Conservation (phyloP, 108 stramenopile genomes). For the Cylindrotheca closterium region DNA sequence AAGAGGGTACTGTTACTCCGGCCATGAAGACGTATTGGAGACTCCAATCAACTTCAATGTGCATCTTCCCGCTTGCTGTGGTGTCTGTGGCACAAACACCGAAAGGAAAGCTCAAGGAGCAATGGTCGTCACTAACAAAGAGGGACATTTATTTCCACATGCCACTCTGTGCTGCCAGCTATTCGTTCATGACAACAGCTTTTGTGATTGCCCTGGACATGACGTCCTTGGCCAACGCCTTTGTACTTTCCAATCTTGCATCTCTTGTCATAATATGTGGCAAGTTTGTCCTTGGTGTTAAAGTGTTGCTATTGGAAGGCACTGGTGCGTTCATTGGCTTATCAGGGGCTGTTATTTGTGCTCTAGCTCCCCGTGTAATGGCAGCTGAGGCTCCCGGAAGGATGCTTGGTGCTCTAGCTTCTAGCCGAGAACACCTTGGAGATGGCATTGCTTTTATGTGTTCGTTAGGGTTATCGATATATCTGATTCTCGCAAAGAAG, state of each 20-base stretch:
- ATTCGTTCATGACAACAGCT: slow-evolving; percentile 24
- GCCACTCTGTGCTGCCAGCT: no score
- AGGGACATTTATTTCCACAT: no score
- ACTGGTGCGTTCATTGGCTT: slow-evolving; percentile 37
- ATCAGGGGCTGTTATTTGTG: slow-evolving; percentile 39
- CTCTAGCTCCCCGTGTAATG: not conserved
- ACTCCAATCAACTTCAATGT: slow-evolving; percentile 26
- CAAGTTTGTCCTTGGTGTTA: slow-evolving; percentile 21
- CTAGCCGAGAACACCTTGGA: slow-evolving; percentile 18
- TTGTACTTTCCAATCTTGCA: slow-evolving; percentile 33
- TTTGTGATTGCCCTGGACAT: slow-evolving; percentile 40
- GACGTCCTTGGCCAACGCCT: slow-evolving; percentile 42
- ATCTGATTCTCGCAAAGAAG: slow-evolving; percentile 38
- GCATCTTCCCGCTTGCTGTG: no score
- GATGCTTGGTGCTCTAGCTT: not conserved
- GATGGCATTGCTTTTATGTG: slow-evolving; percentile 38
- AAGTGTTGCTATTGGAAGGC: slow-evolving; percentile 30
- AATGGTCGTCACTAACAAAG: no score
- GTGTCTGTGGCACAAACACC: no score
- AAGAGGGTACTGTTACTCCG: slow-evolving; percentile 35
- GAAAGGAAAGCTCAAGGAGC: no score
- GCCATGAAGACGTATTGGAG: slow-evolving; percentile 46
- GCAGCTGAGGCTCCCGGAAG: not conserved
- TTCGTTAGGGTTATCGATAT: slow-evolving; percentile 17
- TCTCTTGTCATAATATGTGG: slow-evolving; percentile 39